These are phyloP conservation scores for Linderniella brevidens DNA, from an alignment of 257 asterid species.

Conservation along the genomic window DNA sequence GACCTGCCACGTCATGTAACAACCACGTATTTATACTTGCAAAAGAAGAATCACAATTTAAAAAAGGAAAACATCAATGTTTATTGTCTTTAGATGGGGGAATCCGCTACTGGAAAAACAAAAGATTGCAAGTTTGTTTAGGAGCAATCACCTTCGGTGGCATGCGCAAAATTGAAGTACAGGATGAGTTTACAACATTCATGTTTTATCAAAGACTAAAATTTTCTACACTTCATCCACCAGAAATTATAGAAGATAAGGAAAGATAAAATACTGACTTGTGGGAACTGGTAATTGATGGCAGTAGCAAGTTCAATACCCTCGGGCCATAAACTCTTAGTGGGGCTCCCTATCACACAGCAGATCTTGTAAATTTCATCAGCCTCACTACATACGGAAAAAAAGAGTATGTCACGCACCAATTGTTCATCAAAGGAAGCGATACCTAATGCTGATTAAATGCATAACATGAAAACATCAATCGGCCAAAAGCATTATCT, in stretches of 20 bases:
- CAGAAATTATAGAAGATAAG: not conserved
- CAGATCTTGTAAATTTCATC: conserved; percentile 89
- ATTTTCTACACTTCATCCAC: not conserved
- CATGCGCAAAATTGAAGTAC: too few species aligned
- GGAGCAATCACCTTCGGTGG: too few species aligned
- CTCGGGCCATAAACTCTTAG: conserved; percentile 49
- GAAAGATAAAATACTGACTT: conserved; percentile 26
- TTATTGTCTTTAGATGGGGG: too few species aligned
- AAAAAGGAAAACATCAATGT: not conserved
- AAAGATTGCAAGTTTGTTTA: too few species aligned
- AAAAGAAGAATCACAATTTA: not conserved
- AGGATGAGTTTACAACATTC: too few species aligned
- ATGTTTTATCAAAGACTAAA: not conserved
- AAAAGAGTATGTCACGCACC: conserved; percentile 9
- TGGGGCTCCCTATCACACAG: conserved; percentile 74
- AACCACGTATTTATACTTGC: not conserved
- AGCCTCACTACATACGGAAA: conserved; percentile 46
- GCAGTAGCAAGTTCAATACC: conserved; percentile 77
- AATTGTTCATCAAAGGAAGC: not conserved
- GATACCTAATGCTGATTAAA: too few species aligned
- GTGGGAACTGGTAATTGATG: conserved; percentile 72
- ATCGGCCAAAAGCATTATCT: not conserved
- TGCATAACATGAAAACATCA: not conserved
- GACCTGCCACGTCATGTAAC: conserved; percentile 21
- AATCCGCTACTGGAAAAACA: too few species aligned